These are phyloP conservation scores for Tylopilus vinaceipallidus DNA, from an alignment of 768 basidiomycete species.

Conservation along the genomic window DNA sequence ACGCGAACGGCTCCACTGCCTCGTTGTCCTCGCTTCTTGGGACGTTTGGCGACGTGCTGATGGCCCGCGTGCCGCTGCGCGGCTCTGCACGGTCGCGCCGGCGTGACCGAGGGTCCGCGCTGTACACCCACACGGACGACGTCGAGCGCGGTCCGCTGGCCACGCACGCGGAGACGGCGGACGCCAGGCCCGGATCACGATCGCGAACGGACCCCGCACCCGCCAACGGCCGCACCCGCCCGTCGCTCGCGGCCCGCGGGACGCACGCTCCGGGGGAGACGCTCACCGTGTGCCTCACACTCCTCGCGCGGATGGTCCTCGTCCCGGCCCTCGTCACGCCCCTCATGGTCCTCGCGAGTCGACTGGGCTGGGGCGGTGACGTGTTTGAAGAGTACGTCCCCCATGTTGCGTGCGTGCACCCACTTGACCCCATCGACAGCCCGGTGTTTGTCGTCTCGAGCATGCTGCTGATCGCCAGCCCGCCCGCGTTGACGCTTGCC, in stretches of 20 bases:
- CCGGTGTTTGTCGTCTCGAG: constrained; percentile 87
- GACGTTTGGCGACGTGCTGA: constrained; percentile 16
- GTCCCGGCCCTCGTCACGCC: constrained; percentile 80
- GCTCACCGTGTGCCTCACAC: constrained; percentile 77
- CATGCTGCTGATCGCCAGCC: constrained; percentile 77
- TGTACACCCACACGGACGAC: background rate
- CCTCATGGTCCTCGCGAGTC: constrained; percentile 62
- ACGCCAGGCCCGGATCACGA: background rate
- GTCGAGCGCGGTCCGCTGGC: constrained; percentile 8
- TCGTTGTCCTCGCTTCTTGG: constrained; percentile 23
- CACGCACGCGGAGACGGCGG: constrained; percentile 2
- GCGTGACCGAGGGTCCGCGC: background rate
- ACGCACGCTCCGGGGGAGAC: constrained; percentile 60
- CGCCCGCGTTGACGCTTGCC: constrained; percentile 73
- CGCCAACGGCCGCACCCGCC: background rate
- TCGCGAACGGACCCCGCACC: background rate
- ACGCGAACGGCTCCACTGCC: constrained; percentile 13
- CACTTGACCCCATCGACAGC: no score
- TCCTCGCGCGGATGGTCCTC: constrained; percentile 84
- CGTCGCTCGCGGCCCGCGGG: background rate
- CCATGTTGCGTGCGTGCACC: constrained; percentile 24
- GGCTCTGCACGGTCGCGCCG: background rate
- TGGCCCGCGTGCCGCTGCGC: constrained; percentile 6
- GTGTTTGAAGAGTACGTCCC: constrained; percentile 81
- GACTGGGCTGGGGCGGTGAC: constrained; percentile 34